Conservation (phyloP, 257 asterid genomes). For the Galeopsis tetrahit region DNA sequence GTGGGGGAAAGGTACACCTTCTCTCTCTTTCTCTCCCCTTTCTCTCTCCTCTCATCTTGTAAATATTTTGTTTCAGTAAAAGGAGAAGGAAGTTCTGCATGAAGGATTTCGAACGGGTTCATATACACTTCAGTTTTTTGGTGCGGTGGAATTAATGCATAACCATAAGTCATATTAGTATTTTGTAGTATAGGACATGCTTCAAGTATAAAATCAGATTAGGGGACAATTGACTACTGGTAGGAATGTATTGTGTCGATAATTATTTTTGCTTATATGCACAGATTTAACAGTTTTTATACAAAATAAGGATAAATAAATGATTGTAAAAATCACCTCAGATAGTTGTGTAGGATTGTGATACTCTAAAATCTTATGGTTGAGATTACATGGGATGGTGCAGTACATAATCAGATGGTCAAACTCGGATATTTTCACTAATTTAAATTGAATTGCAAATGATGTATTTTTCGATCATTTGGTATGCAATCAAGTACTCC, state of each 20-base stretch:
- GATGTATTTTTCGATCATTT: too few relatives aligned
- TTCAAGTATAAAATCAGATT: background rate
- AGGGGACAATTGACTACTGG: background rate
- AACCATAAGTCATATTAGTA: background rate
- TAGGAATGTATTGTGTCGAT: background rate
- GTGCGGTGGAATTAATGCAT: background rate
- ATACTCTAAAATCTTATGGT: too few relatives aligned
- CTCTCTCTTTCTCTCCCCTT: background rate
- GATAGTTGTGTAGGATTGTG: too few relatives aligned
- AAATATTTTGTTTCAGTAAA: conserved; percentile 3
- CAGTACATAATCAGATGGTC: too few relatives aligned
- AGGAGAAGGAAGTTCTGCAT: conserved; percentile 2
- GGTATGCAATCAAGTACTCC: too few relatives aligned
- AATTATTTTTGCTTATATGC: background rate
- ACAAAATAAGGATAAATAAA: too few relatives aligned
- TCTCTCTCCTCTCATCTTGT: background rate
- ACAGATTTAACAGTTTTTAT: too few relatives aligned
- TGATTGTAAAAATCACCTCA: too few relatives aligned
- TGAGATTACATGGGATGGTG: too few relatives aligned
- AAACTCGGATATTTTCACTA: too few relatives aligned
- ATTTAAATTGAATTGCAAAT: too few relatives aligned
- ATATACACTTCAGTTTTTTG: background rate
- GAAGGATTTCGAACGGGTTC: background rate
- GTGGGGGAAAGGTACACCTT: conserved; percentile 46
- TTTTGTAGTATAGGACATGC: background rate